Conservation (phyloP, 2,329 filamentous ascomycete species). For the Talaromyces sp. region DNA sequence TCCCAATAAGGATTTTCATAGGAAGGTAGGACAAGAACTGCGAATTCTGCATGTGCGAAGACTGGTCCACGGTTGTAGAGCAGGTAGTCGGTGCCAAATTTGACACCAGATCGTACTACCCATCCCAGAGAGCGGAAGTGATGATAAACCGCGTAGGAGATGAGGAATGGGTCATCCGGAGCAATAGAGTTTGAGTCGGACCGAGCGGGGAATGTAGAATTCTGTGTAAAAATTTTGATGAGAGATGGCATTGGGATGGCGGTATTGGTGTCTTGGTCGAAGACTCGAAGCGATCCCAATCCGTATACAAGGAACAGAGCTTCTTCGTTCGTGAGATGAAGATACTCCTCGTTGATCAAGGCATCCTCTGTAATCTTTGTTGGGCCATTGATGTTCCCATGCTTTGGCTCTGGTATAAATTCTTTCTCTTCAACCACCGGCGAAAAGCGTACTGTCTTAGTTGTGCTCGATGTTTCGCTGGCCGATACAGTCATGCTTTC, state of each 20-base stretch:
- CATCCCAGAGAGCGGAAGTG: slow-evolving; percentile 94
- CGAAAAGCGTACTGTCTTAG: slow-evolving; percentile 68
- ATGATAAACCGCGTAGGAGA: slow-evolving; percentile 88
- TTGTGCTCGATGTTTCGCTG: slow-evolving; percentile 7
- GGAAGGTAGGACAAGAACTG: slow-evolving; percentile 75
- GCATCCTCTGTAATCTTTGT: slow-evolving; percentile 23
- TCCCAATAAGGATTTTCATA: slow-evolving; percentile 73
- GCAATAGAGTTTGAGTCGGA: slow-evolving; percentile 45
- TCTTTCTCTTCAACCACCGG: slow-evolving; percentile 63
- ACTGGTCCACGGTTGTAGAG: slow-evolving; percentile 90
- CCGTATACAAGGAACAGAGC: slow-evolving; percentile 85
- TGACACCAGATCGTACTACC: slow-evolving; percentile 87
- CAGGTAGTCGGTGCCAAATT: slow-evolving; percentile 93
- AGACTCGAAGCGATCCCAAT: slow-evolving; percentile 68
- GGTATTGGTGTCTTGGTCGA: slow-evolving; percentile 32
- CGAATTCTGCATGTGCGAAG: slow-evolving; percentile 93
- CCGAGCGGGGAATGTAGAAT: slow-evolving; percentile 65
- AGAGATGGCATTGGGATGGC: slow-evolving; percentile 55
- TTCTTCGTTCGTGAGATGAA: slow-evolving; percentile 88
- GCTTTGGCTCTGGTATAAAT: slow-evolving; percentile 39
- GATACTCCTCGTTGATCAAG: slow-evolving; percentile 65
- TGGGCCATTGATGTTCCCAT: slow-evolving; percentile 16
- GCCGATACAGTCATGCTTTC: slow-evolving; percentile 20
- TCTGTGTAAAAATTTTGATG: slow-evolving; percentile 62
- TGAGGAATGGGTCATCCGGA: slow-evolving; percentile 77